Conservation (phyloP, 129 eudicot genomes). For the Chrysanthemum lavandulifolium region DNA sequence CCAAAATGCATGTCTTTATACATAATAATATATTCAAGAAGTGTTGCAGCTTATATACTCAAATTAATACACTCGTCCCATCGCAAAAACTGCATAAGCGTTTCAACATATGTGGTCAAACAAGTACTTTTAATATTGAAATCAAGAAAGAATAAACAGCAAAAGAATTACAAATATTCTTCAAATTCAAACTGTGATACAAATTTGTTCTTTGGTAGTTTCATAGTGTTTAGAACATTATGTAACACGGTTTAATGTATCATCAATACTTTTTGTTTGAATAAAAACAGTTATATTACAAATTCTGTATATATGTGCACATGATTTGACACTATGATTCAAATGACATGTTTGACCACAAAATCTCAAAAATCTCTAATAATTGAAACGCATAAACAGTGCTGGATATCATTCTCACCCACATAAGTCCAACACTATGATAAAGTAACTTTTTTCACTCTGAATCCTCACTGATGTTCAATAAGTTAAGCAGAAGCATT, state of each 20-base stretch:
- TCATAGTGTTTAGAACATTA: background rate
- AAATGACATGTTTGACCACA: conserved; percentile 26
- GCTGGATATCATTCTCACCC: conserved; percentile 14
- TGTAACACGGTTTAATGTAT: too few species aligned
- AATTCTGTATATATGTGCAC: background rate
- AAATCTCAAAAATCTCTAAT: conserved; percentile 10
- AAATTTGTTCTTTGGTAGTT: conserved; percentile 1
- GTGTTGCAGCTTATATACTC: conserved; percentile 2
- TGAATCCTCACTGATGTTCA: conserved; percentile 16
- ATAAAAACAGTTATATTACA: background rate
- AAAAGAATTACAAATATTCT: background rate
- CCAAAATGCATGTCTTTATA: too few species aligned
- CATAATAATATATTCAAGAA: too few species aligned
- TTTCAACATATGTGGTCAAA: background rate
- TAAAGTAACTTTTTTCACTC: conserved; percentile 15
- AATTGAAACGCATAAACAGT: conserved; percentile 8
- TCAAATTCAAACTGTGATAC: background rate
- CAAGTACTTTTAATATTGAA: background rate
- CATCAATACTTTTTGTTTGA: background rate
- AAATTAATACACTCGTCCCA: background rate
- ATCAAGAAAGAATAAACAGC: too few species aligned
- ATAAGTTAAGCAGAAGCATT: conserved; percentile 22
- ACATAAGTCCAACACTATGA: conserved; percentile 20
- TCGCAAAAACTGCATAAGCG: background rate
- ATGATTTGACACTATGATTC: conserved; percentile 17